Evolutionary conservation across 2,329 filamentous ascomycete species (phyloP).

Genomic region (Aureobasidium sp.): DNA sequence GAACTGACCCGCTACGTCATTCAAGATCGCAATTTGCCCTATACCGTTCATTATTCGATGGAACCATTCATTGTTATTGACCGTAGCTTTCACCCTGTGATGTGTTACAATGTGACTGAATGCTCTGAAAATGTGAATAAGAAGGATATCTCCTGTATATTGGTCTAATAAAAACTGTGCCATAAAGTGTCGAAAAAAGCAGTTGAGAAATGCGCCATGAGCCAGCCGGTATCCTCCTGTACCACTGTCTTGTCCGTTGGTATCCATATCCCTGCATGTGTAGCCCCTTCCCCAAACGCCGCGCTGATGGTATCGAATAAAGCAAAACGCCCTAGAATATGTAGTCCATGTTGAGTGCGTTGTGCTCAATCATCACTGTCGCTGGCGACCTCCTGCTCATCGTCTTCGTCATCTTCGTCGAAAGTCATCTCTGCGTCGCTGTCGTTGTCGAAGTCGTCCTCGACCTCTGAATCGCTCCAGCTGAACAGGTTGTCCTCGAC

Average conservation of each 20-base stretch:
- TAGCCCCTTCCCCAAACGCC: neutral
- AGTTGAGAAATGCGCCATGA: neutral
- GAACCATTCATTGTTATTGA: neutral
- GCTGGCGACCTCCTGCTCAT: slow-evolving; percentile 51
- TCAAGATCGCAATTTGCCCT: neutral
- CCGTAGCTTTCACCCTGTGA: neutral
- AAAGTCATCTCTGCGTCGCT: slow-evolving; percentile 40
- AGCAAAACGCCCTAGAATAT: neutral
- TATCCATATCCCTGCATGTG: neutral
- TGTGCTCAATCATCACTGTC: slow-evolving; percentile 34
- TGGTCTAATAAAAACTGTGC: slow-evolving; percentile 1
- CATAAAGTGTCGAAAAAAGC: neutral
- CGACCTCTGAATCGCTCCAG: slow-evolving; percentile 48
- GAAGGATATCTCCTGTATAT: neutral
- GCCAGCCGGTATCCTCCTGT: neutral
- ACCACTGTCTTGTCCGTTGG: neutral
- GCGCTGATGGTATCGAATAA: slow-evolving; percentile 8
- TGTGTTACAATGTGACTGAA: neutral
- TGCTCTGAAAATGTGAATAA: neutral
- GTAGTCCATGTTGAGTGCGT: neutral
- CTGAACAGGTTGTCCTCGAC: slow-evolving; percentile 59
- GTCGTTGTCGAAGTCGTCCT: slow-evolving; percentile 71
- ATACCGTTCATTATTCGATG: neutral
- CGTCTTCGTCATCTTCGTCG: slow-evolving; percentile 52
- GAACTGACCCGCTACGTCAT: slow-evolving; percentile 5